Conservation (phyloP, 2,329 filamentous ascomycete species). For the Helminthosporium solani region DNA sequence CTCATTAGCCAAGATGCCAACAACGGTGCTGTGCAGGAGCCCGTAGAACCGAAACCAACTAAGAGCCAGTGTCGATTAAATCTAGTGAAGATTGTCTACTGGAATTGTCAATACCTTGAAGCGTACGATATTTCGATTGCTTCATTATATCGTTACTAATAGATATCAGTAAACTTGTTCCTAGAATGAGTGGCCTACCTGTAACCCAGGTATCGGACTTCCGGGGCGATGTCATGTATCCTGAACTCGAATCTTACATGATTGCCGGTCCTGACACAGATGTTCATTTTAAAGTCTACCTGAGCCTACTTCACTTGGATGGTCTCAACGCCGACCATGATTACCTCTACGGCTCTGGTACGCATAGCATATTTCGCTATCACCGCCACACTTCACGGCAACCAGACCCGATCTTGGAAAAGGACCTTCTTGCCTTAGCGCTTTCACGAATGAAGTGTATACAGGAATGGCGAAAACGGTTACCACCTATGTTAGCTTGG, state of each 20-base stretch:
- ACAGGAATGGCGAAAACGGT: conserved; percentile 54
- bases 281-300: conserved; percentile 55
- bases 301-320: conserved; percentile 61
- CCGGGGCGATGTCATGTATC: conserved; percentile 65
- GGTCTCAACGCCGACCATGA: conserved; percentile 59
- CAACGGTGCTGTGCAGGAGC: background rate
- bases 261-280: conserved; percentile 14
- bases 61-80: conserved; percentile 39
- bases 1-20: conserved; percentile 10
- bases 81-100: conserved; percentile 68
- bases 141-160: background rate
- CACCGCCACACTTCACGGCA: too few relatives aligned
- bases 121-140: conserved; percentile 55
- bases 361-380: conserved; percentile 9
- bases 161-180: conserved; percentile 74
- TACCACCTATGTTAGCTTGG: conserved; percentile 59
- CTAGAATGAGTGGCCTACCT: conserved; percentile 69
- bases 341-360: conserved; percentile 51
- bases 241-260: conserved; percentile 37
- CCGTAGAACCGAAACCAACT: conserved; percentile 15
- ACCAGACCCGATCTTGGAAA: background rate
- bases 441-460: conserved; percentile 46
- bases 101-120: conserved; percentile 91
- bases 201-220: conserved; percentile 60
- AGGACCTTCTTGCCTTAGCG: background rate